A percentile compares a stretch with the other conserved stretches of the same genome.
Evolutionary conservation across 257 asterid species (phyloP).

Genomic region (Solanum lycopersicoides): DNA sequence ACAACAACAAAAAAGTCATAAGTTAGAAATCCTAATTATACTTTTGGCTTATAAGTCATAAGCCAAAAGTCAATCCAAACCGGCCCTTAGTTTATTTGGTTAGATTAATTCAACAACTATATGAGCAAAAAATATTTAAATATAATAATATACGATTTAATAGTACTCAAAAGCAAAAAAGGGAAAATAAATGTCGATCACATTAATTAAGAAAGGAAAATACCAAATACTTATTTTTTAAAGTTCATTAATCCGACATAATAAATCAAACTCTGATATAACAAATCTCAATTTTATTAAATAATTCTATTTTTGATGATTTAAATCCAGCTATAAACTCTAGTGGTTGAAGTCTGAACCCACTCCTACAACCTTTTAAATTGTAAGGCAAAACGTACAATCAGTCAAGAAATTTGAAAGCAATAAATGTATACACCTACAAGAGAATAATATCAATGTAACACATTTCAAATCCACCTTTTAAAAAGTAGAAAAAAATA

Average conservation of each 20-base stretch:
- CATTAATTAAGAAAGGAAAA: not conserved
- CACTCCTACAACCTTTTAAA: not conserved
- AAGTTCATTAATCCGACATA: not conserved
- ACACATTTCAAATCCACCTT: not conserved
- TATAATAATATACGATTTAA: too few relatives aligned
- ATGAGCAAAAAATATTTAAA: not conserved
- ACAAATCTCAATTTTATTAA: not conserved
- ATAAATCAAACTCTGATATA: not conserved
- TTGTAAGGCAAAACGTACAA: not conserved
- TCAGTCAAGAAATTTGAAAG: not conserved
- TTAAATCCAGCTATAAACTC: not conserved
- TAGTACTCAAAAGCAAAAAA: not conserved
- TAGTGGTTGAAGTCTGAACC: not conserved
- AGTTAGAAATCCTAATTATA: too few relatives aligned
- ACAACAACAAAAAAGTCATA: too few relatives aligned
- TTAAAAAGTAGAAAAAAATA: not conserved
- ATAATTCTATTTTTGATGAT: not conserved
- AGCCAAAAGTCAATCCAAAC: too few relatives aligned
- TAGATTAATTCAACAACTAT: not conserved
- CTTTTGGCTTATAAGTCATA: too few relatives aligned
- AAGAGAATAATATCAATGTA: not conserved
- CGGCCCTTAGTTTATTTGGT: not conserved
- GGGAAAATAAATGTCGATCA: not conserved
- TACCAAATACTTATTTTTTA: too few relatives aligned
- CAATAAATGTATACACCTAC: not conserved